A percentile compares a stretch with the other conserved stretches of the same genome.
Evolutionary conservation across 139 green algal genomes (phyloP).

Genomic region (Picochlorum sp.): DNA sequence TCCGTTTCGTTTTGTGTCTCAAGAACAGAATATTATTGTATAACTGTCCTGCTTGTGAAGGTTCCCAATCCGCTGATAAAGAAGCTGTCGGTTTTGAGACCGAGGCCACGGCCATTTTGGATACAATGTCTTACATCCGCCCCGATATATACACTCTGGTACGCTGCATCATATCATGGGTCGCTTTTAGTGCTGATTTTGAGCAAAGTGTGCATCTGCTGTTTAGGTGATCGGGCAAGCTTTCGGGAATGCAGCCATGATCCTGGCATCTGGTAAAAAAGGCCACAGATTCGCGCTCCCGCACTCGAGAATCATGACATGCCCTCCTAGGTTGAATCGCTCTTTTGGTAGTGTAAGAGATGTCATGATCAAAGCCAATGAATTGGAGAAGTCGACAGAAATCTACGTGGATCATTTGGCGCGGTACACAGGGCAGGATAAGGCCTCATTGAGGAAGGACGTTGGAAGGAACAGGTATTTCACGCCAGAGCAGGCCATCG

Average conservation of each 20-base stretch:
- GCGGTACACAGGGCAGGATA: constrained; percentile 50
- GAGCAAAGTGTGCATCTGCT: constrained; percentile 36
- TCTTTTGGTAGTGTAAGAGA: constrained; percentile 47
- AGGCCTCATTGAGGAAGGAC: constrained; percentile 45
- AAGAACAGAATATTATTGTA: not conserved
- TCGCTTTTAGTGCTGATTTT: not conserved
- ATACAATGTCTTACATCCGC: constrained; percentile 74
- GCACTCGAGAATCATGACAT: constrained; percentile 62
- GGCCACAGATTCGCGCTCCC: constrained; percentile 78
- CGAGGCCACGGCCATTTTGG: constrained; percentile 77
- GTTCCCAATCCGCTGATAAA: constrained; percentile 33
- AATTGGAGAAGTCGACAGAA: constrained; percentile 67
- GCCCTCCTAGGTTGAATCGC: constrained; percentile 43
- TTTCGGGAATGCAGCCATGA: constrained; percentile 85
- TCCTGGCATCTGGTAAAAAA: constrained; percentile 85
- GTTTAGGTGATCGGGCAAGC: constrained; percentile 66
- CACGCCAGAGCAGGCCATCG: constrained; percentile 68
- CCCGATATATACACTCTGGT: constrained; percentile 45
- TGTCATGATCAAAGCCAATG: constrained; percentile 82
- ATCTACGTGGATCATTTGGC: constrained; percentile 59
- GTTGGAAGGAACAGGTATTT: constrained; percentile 55
- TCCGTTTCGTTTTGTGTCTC: not conserved
- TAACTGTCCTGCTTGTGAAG: not conserved
- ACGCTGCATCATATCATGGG: constrained; percentile 7
- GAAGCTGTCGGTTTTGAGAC: constrained; percentile 78